Conservation (phyloP, 805 yeast species). For the Hanseniaspora guilliermondii region DNA sequence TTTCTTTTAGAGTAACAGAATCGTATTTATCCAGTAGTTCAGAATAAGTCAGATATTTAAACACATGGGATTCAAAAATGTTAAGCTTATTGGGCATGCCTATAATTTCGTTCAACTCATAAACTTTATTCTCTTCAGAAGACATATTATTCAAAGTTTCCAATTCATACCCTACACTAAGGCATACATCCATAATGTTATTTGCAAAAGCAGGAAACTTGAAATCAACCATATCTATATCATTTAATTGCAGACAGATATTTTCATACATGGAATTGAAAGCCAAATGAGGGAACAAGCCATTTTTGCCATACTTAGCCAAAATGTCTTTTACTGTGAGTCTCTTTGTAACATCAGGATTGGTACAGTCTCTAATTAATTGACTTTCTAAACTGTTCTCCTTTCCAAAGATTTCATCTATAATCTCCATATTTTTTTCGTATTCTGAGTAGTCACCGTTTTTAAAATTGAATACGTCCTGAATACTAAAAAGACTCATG, state of each 20-base stretch:
- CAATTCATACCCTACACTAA: neutral
- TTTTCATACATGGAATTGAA: slow-evolving; percentile 61
- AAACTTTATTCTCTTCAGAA: slow-evolving; percentile 18
- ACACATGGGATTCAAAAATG: neutral
- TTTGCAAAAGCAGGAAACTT: neutral
- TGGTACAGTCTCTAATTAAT: slow-evolving; percentile 52
- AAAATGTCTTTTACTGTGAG: slow-evolving; percentile 44
- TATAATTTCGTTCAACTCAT: slow-evolving; percentile 27
- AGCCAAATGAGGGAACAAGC: slow-evolving; percentile 55
- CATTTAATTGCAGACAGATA: slow-evolving; percentile 26
- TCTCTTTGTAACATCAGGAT: slow-evolving; percentile 50
- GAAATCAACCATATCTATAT: slow-evolving; percentile 17
- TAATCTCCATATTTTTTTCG: slow-evolving; percentile 25
- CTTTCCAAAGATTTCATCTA: slow-evolving; percentile 41
- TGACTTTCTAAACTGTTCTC: slow-evolving; percentile 3
- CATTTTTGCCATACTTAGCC: slow-evolving; percentile 33
- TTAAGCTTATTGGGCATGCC: slow-evolving; percentile 27
- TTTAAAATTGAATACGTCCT: slow-evolving; percentile 76
- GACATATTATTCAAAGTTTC: slow-evolving; percentile 16
- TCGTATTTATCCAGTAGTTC: neutral
- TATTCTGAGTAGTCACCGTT: slow-evolving; percentile 45
- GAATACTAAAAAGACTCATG: slow-evolving; percentile 67
- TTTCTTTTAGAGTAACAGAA: neutral
- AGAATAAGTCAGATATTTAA: neutral
- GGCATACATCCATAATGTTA: neutral